Evolutionary conservation across 1,284 basidiomycete genomes (phyloP), one percentile per base, ranked within the genome.

Genomic region (Puccinia coronata): DNA sequence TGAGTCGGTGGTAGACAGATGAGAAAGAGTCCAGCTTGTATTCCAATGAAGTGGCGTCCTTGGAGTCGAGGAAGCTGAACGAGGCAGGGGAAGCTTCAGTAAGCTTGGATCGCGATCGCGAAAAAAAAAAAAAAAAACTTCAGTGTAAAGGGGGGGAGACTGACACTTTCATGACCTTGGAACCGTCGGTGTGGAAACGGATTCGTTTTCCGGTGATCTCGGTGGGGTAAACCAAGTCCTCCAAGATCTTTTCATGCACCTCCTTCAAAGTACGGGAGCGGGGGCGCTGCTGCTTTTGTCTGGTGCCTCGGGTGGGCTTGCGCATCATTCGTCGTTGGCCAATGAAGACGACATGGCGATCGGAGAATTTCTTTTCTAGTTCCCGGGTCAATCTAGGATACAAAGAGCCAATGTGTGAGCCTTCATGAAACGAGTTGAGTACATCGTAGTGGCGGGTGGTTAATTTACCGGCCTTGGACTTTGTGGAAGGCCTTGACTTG

Each of bases 291-390:
- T 99, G 96, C 90, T 93, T 90, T 85, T 93, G 92, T 84, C 93
- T 92, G 81, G 94, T 94, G 86, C 91, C 93, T 85, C 95, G 94
- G 85, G 94, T 95, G 83, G 96, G 96, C 89, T 97, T 98, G 90
- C 92, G 92, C 87, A 99, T 90, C 91, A 98, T 96, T 87, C 96
- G 92, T 88, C 97, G 95, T 89, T 99, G 97, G 82, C 94, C 96
- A 87, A 99, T 92, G 87, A 99, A 99, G 83, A 99, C 93, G 87
- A 99, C 94, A 89, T 98, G 96, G 86, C 95, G 92, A 88, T 97
- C 95, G 77, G 96, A 95, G 89, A 99, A 98, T 89, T 99, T 99
- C 92, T 99, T 99, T 91, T 99, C 97, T 86, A 99, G 91, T 88
- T 99, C 96, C 83, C 96, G 92, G 84, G 95, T 98, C 87, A 99